Percentiles rank a stretch among this genome's conserved stretches.
phyloP scores from a whole-genome alignment of 495 filamentous ascomycete species.

The Hypoxylon perforatum region DNA sequence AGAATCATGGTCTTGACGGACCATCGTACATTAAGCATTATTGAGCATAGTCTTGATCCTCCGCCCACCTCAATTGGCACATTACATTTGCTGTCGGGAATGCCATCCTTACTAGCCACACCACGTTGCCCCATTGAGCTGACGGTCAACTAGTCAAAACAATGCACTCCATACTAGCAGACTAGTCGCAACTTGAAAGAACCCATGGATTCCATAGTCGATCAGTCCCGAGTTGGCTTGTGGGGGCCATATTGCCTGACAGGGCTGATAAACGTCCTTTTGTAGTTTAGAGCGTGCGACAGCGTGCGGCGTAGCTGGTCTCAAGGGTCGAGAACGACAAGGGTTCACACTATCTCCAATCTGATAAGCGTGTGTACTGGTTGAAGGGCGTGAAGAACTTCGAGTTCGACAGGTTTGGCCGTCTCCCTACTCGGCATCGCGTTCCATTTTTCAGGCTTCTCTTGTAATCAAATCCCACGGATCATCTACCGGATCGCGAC shows the following conservation, averaged over 20 bases:
- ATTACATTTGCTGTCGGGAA: neutral
- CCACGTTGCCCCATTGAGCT: conserved; percentile 13
- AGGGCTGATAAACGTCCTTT: no score
- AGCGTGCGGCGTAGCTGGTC: no score
- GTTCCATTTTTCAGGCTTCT: no score
- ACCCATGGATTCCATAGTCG: neutral
- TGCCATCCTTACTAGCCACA: conserved; percentile 3
- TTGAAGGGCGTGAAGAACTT: no score
- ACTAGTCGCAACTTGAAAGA: neutral
- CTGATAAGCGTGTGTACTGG: no score
- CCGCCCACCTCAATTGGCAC: conserved; percentile 11
- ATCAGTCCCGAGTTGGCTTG: conserved; percentile 8
- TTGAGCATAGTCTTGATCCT: conserved; percentile 18
- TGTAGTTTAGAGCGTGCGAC: no score
- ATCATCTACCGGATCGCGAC: neutral
- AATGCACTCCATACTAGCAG: conserved; percentile 9
- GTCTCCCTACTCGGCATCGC: no score
- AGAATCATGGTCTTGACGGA: neutral
- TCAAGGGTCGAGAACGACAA: neutral
- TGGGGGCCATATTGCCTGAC: neutral
- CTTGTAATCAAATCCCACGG: no score
- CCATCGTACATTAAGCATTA: conserved; percentile 1
- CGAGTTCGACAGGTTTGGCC: no score
- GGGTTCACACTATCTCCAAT: no score
- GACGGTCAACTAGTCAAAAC: conserved; percentile 5